phyloP scores from a whole-genome alignment of 129 eudicot species.

The Calendula officinalis region DNA sequence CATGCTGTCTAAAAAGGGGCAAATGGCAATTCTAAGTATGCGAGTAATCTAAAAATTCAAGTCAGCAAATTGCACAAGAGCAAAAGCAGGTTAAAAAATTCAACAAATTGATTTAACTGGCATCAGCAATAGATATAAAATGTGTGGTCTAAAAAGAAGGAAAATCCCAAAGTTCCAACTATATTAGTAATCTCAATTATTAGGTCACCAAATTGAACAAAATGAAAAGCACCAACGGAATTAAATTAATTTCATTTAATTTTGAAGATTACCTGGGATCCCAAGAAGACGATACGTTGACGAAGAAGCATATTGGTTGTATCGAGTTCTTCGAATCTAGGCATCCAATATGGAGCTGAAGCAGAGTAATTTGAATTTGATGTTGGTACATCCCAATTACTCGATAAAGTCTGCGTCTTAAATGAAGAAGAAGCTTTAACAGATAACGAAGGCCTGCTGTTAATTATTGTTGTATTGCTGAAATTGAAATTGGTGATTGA shows the following conservation, averaged over 20 bases:
- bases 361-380: conserved; percentile 43
- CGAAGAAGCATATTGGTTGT: conserved; percentile 98
- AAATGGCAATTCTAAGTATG: background rate
- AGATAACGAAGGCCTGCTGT: conserved; percentile 27
- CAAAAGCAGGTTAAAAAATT: conserved; percentile 1
- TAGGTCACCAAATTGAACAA: conserved; percentile 20
- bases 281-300: conserved; percentile 86
- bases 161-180: background rate
- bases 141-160: background rate
- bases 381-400: conserved; percentile 66
- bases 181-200: background rate
- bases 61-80: conserved; percentile 9
- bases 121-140: background rate
- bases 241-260: background rate
- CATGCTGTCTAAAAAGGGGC: background rate
- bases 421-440: conserved; percentile 40
- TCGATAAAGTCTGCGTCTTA: conserved; percentile 38
- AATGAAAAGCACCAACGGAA: background rate
- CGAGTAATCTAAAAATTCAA: too few relatives aligned
- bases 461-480: background rate
- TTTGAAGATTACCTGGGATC: conserved; percentile 51
- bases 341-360: conserved; percentile 64
- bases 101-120: background rate
- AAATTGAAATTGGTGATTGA: background rate
- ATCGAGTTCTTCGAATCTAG: conserved; percentile 88